phyloP scores from a whole-genome alignment of 2,329 filamentous ascomycete genomes.

The Anthostomella pinea region DNA sequence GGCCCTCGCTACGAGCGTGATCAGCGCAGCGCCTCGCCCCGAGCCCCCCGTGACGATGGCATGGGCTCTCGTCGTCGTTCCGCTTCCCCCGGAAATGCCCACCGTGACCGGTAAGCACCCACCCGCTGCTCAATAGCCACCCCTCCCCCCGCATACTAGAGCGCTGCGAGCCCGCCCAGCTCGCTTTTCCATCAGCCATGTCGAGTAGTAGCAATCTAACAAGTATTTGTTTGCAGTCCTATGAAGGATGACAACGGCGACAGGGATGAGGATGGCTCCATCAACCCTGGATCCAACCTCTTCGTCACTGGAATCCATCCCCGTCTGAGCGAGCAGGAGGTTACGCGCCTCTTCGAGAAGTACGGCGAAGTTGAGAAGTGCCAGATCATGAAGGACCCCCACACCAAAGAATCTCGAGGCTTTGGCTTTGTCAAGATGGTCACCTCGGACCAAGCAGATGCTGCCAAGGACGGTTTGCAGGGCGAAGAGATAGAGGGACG shows the following conservation, averaged over 20 bases:
- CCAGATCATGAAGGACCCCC: constrained; percentile 98
- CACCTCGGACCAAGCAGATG: constrained; percentile 90
- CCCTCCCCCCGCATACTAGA: background rate
- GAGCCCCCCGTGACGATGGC: constrained; percentile 58
- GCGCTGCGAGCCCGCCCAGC: no score
- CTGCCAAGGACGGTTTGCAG: constrained; percentile 92
- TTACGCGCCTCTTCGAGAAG: constrained; percentile 95
- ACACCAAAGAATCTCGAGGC: constrained; percentile 96
- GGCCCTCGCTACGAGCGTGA: constrained; percentile 64
- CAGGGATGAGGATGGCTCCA: constrained; percentile 70
- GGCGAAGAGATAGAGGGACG: constrained; percentile 93
- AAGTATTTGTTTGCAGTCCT: constrained; percentile 31
- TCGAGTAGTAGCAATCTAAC: no score
- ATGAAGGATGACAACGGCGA: constrained; percentile 52
- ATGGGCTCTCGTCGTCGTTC: constrained; percentile 59
- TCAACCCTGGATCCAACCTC: constrained; percentile 95
- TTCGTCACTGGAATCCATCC: constrained; percentile 99
- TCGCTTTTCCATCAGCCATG: no score
- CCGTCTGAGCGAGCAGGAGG: constrained; percentile 82
- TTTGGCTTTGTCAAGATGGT: constrained; percentile 99
- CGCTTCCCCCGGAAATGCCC: constrained; percentile 53
- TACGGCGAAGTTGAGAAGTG: constrained; percentile 99
- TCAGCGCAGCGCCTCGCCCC: constrained; percentile 64
- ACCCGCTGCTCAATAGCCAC: no score
- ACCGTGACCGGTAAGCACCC: constrained; percentile 46